Evolutionary conservation across 176 grass and related monocot genomes (phyloP), one percentile per base, ranked within the genome.

Genomic region (Chrysopogon serrulatus): DNA sequence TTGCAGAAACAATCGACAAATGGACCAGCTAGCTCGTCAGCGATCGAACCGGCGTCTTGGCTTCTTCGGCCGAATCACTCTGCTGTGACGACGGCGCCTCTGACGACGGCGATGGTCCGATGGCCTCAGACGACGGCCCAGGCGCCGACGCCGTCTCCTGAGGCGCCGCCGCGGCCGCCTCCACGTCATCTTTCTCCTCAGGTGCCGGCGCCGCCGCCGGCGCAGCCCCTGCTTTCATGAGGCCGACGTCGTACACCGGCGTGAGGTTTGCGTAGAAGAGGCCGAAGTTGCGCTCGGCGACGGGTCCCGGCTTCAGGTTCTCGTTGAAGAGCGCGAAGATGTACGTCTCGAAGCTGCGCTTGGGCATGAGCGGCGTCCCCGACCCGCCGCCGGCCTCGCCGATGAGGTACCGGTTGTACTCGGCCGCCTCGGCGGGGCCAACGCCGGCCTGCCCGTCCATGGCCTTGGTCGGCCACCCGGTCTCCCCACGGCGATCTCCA

Each of bases 241-340:
- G 41, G 6, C 92, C 91, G 79, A 87, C 92, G 86, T 98, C 91
- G 87, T 95, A 98, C 49, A 87, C 71, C 14, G 90, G 89, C n/a
- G 84, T 86, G 35, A 98, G 86, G 74, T 98, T 91, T 0, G 89
- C 70, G 59, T 88, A 49, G 76, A 98, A 95, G 6, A 98, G 47
- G 0, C 95, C 95, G 49, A 94, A 98, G 44, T 98, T 93, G 16
- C 90, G 70, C 89, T 98, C 95, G 24, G 92, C 91, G n/a, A 92
- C 90, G n/a, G 95, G 95, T 0, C 95, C 95, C 0, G 90, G 88
- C 86, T 98, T 98, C 69, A 87, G 87, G 67, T 98, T 53, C 81
- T 98, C 95, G 48, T 98, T 92, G 83, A 98, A 98, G 1, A 98
- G 88, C 17, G 92, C 47, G 60, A 98, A 98, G 18, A 98, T 80